Evolutionary conservation across 441 rosid species (phyloP).

Genomic region (Flueggea neowawraea): DNA sequence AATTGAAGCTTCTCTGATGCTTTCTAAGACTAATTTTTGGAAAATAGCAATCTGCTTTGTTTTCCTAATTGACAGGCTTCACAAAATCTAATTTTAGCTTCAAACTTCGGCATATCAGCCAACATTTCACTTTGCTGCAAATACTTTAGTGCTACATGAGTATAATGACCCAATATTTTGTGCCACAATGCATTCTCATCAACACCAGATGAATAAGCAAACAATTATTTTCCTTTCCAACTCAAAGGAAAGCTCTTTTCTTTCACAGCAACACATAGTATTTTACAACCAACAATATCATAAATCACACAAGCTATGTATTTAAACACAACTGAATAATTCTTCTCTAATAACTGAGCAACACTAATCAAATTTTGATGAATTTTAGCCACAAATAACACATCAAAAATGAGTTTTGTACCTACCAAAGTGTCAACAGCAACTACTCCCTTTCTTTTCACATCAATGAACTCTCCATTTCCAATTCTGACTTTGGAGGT

Average conservation of each 20-base stretch:
- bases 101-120: not conserved
- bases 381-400: not conserved
- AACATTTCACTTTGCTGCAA: not conserved
- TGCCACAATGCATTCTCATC: not conserved
- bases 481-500: too few relatives aligned
- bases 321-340: not conserved
- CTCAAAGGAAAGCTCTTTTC: not conserved
- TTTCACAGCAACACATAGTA: not conserved
- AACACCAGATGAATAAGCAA: not conserved
- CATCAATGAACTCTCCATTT: not conserved
- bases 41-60: not conserved
- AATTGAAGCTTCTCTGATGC: not conserved
- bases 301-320: not conserved
- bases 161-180: not conserved
- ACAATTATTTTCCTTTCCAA: not conserved
- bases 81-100: not conserved
- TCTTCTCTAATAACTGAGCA: not conserved
- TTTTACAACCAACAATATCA: too few relatives aligned
- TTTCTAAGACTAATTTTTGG: not conserved
- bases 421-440: not conserved
- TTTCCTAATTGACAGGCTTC: not conserved
- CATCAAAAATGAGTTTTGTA: not conserved
- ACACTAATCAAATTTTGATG: not conserved
- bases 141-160: not conserved
- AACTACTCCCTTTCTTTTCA: not conserved